phyloP scores from a whole-genome alignment of 768 basidiomycete genomes.

The Rhodotorula kratochvilovae region DNA sequence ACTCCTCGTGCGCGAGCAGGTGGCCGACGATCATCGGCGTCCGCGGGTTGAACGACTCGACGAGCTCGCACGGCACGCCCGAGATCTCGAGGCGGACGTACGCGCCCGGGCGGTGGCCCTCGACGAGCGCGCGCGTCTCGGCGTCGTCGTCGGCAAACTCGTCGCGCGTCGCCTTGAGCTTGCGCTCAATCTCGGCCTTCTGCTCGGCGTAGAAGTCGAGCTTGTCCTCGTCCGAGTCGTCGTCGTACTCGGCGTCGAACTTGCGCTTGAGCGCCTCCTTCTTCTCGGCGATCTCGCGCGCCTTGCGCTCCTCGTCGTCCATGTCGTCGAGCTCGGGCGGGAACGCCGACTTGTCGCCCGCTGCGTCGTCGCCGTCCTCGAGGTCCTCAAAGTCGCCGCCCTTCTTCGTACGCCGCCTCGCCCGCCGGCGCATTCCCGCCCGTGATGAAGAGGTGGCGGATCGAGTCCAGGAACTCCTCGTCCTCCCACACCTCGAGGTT shows the following conservation, averaged over 20 bases:
- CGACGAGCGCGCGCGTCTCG: constrained; percentile 73
- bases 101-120: constrained; percentile 82
- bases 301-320: constrained; percentile 43
- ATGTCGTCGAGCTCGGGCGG: constrained; percentile 43
- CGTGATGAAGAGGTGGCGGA: constrained; percentile 85
- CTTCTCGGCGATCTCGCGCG: constrained; percentile 64
- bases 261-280: constrained; percentile 88
- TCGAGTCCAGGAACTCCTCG: constrained; percentile 76
- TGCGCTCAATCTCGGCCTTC: constrained; percentile 71
- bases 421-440: constrained; percentile 52
- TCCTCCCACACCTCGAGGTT: constrained; percentile 71
- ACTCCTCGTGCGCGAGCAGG: constrained; percentile 79
- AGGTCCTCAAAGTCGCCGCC: constrained; percentile 50
- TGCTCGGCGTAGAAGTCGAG: constrained; percentile 84
- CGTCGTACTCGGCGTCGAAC: constrained; percentile 93
- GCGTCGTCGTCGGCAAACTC: constrained; percentile 78
- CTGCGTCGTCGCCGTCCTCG: constrained; percentile 49
- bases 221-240: constrained; percentile 52
- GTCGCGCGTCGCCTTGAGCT: constrained; percentile 60
- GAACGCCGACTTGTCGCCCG: constrained; percentile 45
- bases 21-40: constrained; percentile 92
- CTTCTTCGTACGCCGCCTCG: constrained; percentile 51
- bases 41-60: constrained; percentile 84
- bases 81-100: constrained; percentile 88
- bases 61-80: constrained; percentile 81